Conservation (phyloP, 148 eudicot genomes). For the Rhododendron griersonianum region DNA sequence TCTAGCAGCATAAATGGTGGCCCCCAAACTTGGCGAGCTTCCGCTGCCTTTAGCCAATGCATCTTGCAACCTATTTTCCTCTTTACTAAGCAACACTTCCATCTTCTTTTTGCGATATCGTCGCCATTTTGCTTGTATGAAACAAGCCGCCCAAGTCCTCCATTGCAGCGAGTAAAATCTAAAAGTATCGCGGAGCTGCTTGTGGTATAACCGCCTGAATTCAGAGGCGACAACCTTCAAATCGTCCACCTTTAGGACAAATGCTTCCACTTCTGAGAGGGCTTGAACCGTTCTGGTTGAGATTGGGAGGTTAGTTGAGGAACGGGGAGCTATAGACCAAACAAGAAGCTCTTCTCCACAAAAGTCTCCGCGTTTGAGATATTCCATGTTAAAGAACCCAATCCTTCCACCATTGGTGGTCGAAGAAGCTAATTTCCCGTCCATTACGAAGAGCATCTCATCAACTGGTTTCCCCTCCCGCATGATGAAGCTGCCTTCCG, state of each 20-base stretch:
- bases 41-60: constrained; percentile 51
- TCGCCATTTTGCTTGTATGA: constrained; percentile 72
- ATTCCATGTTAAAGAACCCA: constrained; percentile 64
- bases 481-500: constrained; percentile 44
- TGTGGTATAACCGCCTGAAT: constrained; percentile 55
- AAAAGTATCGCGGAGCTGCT: constrained; percentile 53
- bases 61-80: constrained; percentile 61
- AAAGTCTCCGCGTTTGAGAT: constrained; percentile 49
- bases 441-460: constrained; percentile 66
- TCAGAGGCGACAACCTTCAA: constrained; percentile 61
- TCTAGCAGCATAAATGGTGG: constrained; percentile 69
- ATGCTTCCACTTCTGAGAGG: constrained; percentile 69
- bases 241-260: constrained; percentile 52
- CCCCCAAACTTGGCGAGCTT: constrained; percentile 60
- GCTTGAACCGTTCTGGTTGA: constrained; percentile 74
- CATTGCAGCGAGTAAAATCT: constrained; percentile 67
- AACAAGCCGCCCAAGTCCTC: constrained; percentile 74
- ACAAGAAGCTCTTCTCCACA: constrained; percentile 76
- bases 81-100: constrained; percentile 41
- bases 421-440: constrained; percentile 56
- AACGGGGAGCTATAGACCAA: constrained; percentile 57
- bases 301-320: constrained; percentile 47
- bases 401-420: constrained; percentile 75
- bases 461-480: constrained; percentile 67
- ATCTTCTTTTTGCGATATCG: constrained; percentile 28